Conservation (phyloP, 768 basidiomycete genomes). For the Podaxis sp. region DNA sequence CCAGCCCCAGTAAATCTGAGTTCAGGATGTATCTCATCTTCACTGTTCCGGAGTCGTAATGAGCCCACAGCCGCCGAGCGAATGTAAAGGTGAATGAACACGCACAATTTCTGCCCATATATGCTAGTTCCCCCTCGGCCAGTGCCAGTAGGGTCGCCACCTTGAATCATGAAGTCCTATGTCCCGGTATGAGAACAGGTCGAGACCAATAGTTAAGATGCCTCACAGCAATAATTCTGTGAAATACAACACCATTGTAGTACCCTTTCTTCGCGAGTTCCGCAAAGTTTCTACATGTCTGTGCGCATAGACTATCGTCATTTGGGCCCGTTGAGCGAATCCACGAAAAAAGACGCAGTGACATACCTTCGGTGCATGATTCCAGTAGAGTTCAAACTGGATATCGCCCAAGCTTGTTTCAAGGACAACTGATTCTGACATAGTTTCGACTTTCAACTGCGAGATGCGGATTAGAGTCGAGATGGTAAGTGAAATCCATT, state of each 20-base stretch:
- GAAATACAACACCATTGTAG: constrained; percentile 88
- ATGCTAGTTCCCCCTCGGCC: constrained; percentile 90
- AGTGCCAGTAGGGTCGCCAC: constrained; percentile 94
- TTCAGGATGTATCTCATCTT: constrained; percentile 90
- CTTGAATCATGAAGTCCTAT: constrained; percentile 97
- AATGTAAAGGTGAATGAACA: constrained; percentile 21
- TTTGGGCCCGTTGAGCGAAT: constrained; percentile 14
- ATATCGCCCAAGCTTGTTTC: constrained; percentile 87
- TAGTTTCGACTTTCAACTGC: not conserved
- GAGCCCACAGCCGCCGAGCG: not conserved
- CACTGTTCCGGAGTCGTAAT: constrained; percentile 39
- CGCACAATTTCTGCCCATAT: constrained; percentile 85
- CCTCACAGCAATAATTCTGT: constrained; percentile 84
- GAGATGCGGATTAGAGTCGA: not conserved
- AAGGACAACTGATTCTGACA: constrained; percentile 62
- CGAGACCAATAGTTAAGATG: not conserved
- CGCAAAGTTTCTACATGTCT: constrained; percentile 96
- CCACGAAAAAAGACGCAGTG: not conserved
- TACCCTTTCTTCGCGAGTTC: constrained; percentile 91
- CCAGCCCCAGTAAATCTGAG: constrained; percentile 95
- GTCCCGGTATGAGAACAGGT: constrained; percentile 3
- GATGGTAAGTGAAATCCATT: not conserved
- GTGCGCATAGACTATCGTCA: constrained; percentile 21
- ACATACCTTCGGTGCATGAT: constrained; percentile 75
- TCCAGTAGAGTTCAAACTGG: constrained; percentile 89